Evolutionary conservation across 768 basidiomycete species (phyloP).

Genomic region (Auricularia sp.): DNA sequence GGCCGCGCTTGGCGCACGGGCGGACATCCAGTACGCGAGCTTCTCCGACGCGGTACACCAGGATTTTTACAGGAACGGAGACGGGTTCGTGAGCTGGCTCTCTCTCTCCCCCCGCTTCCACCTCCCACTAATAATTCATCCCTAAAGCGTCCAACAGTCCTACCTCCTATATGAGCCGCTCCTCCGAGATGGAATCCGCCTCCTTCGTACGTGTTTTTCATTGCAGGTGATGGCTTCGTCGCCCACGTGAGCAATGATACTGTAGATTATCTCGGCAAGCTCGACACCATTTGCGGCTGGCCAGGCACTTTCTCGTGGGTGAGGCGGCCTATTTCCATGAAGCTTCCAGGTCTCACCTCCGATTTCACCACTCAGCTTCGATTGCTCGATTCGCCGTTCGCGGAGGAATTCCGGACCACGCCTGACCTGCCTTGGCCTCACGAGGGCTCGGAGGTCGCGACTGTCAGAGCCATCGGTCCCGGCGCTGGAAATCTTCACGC

Average conservation of each 20-base stretch:
- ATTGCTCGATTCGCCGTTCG: constrained; percentile 17
- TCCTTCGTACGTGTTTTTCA: constrained; percentile 10
- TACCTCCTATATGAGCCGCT: constrained; percentile 18
- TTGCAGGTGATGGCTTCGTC: too few relatives aligned
- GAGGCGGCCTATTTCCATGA: constrained; percentile 2
- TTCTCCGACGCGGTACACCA: background rate
- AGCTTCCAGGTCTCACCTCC: background rate
- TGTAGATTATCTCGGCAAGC: constrained; percentile 21
- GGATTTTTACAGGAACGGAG: constrained; percentile 3
- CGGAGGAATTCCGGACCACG: constrained; percentile 16
- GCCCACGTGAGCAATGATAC: background rate
- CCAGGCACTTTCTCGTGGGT: constrained; percentile 22
- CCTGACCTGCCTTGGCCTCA: constrained; percentile 21
- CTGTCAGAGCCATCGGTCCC: constrained; percentile 19
- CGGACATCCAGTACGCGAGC: background rate
- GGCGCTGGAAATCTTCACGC: constrained; percentile 28
- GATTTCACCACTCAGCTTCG: constrained; percentile 12
- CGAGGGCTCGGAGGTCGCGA: constrained; percentile 10
- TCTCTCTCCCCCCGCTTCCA: background rate
- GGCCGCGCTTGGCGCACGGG: constrained; percentile 5
- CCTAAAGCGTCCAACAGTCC: constrained; percentile 9
- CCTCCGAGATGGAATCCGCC: constrained; percentile 18
- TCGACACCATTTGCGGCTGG: constrained; percentile 23
- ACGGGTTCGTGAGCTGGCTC: constrained; percentile 1
- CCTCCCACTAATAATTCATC: background rate